A percentile compares a stretch with the other conserved stretches of the same genome.
phyloP scores from a whole-genome alignment of 441 rosid genomes.

The Corymbia citriodora region DNA sequence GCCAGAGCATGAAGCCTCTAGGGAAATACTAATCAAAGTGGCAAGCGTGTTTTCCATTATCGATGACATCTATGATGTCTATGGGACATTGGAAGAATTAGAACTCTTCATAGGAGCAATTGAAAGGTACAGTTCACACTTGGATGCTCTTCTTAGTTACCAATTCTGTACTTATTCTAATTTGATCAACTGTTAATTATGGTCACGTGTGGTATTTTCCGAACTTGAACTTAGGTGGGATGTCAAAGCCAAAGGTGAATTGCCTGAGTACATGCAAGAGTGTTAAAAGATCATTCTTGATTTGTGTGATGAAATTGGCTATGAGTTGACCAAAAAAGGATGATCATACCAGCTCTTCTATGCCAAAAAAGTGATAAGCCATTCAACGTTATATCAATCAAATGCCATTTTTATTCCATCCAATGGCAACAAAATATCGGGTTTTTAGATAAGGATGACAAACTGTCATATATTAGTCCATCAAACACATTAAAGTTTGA shows the following conservation, averaged over 20 bases:
- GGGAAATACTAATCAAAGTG: slow-evolving; percentile 6
- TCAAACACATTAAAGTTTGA: too few relatives aligned
- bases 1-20: slow-evolving; percentile 18
- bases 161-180: not conserved
- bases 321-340: not conserved
- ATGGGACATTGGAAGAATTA: slow-evolving; percentile 27
- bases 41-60: not conserved
- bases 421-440: too few relatives aligned
- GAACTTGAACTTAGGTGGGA: slow-evolving; percentile 22
- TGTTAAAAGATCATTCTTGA: not conserved
- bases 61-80: slow-evolving; percentile 38
- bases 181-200: not conserved
- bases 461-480: too few relatives aligned
- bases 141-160: not conserved
- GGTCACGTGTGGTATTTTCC: not conserved
- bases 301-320: not conserved
- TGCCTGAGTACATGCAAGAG: slow-evolving; percentile 18
- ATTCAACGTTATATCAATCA: too few relatives aligned
- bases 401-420: too few relatives aligned
- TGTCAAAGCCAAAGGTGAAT: not conserved
- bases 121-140: slow-evolving; percentile 6
- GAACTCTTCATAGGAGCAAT: slow-evolving; percentile 13
- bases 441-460: too few relatives aligned
- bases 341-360: not conserved
- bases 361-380: slow-evolving; percentile 17